A percentile compares a stretch with the other conserved stretches of the same genome.
Evolutionary conservation across 192 early-diverging fungal genomes (phyloP).

Genomic region (Coemansia sp.): DNA sequence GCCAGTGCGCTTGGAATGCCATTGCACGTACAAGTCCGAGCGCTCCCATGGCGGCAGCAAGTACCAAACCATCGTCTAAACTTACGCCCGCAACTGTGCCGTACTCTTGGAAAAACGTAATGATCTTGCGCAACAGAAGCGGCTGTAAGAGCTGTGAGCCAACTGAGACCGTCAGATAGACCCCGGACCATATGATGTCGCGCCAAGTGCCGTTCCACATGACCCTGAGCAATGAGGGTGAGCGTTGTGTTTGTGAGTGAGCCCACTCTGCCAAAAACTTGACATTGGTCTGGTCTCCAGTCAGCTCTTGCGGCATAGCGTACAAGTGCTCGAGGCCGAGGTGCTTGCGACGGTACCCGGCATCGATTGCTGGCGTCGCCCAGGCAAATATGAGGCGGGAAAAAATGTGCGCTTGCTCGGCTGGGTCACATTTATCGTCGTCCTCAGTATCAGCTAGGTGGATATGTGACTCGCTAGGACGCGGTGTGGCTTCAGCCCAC

Average conservation of each 20-base stretch:
- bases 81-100: conserved; percentile 3
- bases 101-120: conserved; percentile 26
- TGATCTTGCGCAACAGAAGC: conserved; percentile 19
- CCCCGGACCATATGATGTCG: conserved; percentile 15
- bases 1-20: conserved; percentile 57
- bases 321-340: conserved; percentile 16
- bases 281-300: conserved; percentile 7
- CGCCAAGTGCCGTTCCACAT: conserved; percentile 6
- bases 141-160: conserved; percentile 30
- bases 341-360: conserved; percentile 70
- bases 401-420: conserved; percentile 19
- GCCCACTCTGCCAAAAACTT: conserved; percentile 29
- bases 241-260: conserved; percentile 17
- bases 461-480: neutral
- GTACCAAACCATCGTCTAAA: conserved; percentile 26
- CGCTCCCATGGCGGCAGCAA: conserved; percentile 26
- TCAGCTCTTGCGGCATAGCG: conserved; percentile 7
- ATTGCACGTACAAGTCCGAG: neutral
- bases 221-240: conserved; percentile 5
- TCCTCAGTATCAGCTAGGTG: neutral
- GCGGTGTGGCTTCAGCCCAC: neutral
- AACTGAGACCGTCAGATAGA: conserved; percentile 16
- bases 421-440: neutral
- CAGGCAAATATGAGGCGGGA: conserved; percentile 71
- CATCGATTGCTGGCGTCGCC: conserved; percentile 82